phyloP scores from a whole-genome alignment of 192 early-diverging fungal genomes.

The Geranomyces variabilis region DNA sequence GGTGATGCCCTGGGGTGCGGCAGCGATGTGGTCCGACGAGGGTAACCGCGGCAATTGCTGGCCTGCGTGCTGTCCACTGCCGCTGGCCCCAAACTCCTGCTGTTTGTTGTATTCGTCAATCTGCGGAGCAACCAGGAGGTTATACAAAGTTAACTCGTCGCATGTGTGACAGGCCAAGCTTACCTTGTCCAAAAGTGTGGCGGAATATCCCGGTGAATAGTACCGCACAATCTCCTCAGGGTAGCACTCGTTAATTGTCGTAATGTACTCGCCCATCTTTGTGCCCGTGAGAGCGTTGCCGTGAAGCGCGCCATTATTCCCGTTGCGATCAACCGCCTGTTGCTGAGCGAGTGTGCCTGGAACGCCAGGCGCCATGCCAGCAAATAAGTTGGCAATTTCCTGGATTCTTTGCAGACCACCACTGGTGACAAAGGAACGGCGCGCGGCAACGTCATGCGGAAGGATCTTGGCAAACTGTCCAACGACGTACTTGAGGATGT shows the following conservation, averaged over 20 bases:
- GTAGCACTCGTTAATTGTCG: conserved; percentile 63
- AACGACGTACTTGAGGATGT: conserved; percentile 62
- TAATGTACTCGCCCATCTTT: conserved; percentile 61
- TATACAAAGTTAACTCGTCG: not conserved
- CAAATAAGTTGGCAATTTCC: conserved; percentile 55
- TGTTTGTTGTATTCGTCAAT: conserved; percentile 55
- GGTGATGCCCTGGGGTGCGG: conserved; percentile 24
- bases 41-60: conserved; percentile 16
- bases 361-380: conserved; percentile 24
- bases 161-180: not conserved
- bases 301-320: not conserved
- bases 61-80: not conserved
- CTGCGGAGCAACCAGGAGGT: no score
- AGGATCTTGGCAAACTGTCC: conserved; percentile 63
- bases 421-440: conserved; percentile 57
- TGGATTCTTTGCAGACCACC: conserved; percentile 57
- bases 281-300: conserved; percentile 42
- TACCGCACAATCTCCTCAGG: conserved; percentile 68
- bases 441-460: conserved; percentile 59
- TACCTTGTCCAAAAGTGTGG: conserved; percentile 59
- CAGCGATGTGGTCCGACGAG: conserved; percentile 17
- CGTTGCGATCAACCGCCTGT: conserved; percentile 14
- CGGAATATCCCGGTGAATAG: conserved; percentile 62
- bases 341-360: conserved; percentile 16
- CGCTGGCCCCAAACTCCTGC: conserved; percentile 36